Base-by-base conservation (phyloP, 1,284 basidiomycete species). In the Cryptococcus jaspeensis region DNA sequence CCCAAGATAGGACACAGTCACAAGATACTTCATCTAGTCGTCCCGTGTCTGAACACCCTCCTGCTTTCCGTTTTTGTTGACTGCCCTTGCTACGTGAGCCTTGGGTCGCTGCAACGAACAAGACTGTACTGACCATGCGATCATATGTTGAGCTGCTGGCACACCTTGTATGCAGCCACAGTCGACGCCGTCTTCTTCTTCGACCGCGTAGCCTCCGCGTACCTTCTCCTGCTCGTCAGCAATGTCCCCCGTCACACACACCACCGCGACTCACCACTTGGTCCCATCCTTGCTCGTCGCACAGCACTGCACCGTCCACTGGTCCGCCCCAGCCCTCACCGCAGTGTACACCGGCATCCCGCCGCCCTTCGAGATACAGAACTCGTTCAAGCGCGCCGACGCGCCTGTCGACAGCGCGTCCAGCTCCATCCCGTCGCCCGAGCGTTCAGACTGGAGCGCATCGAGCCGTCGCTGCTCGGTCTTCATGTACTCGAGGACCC, bases 91-190 rank as follows among this genome's bases (percentile, higher is more conserved):
- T 9, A 9, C 28, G 28, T 32, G 5, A 32, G 28, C 28, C 28
- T 32, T n/a, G 28, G 28, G 4, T 4, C 28, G 4, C 28, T 32
- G 28, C 28, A 32, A 32, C 28, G 9, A 9, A 32, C 5, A 9
- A 9, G 9, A 32, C 28, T 4, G 5, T 4, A 32, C 28, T 32
- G 28, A 32, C 28, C 28, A 4, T 9, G 28, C 9, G 28, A 4
- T 32, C 9, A 32, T 32, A 32, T 32, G 9, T 46, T 16, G 6
- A 72, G 52, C 55, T 69, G 50, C 47, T 50, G 40, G 32, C 63
- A 60, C 11, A 75, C 50, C 44, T 65, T 65, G 51, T 62, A 73
- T 15, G 73, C 73, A 5, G 71, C 67, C 11, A 69, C 59, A 11
- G 61, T 65, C 56, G 43, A 50, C 0, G 71, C 72, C 5, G 54